Evolutionary conservation across 1,284 basidiomycete genomes (phyloP).

Genomic region (Blastosporella zonata): DNA sequence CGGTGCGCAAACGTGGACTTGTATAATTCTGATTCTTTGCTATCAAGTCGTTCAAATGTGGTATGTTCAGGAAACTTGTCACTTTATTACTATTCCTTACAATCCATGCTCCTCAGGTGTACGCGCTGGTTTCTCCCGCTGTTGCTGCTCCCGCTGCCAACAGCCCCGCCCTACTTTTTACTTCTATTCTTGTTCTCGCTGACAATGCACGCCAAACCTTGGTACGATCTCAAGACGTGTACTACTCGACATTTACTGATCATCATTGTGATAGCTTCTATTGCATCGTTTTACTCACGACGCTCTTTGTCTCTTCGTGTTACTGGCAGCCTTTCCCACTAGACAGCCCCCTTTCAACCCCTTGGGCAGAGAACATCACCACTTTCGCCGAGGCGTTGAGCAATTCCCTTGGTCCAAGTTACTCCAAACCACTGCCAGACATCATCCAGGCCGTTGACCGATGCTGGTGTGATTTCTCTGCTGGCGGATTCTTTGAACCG

Average conservation of each 20-base stretch:
- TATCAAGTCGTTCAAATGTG: constrained; percentile 29
- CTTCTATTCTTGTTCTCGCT: constrained; percentile 70
- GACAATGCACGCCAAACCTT: constrained; percentile 74
- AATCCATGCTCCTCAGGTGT: constrained; percentile 49
- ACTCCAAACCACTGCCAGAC: constrained; percentile 36
- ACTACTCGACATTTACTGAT: constrained; percentile 16
- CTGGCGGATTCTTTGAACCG: constrained; percentile 61
- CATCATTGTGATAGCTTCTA: constrained; percentile 57
- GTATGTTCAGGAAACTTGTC: constrained; percentile 23
- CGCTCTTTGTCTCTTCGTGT: constrained; percentile 78
- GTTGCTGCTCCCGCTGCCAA: constrained; percentile 72
- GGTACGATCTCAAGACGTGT: constrained; percentile 43
- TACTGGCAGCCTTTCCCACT: constrained; percentile 79
- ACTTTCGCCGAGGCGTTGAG: constrained; percentile 65
- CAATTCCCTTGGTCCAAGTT: constrained; percentile 33
- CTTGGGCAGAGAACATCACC: constrained; percentile 66
- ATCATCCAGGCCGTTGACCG: constrained; percentile 65
- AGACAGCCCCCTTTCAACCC: constrained; percentile 53
- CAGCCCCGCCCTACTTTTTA: constrained; percentile 73
- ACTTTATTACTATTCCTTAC: background rate
- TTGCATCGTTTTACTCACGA: constrained; percentile 73
- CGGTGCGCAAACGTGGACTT: background rate
- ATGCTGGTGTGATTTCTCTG: constrained; percentile 76
- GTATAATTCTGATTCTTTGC: background rate
- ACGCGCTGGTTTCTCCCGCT: constrained; percentile 81